Conservation (phyloP, 331 rosid species). For the Saraca asoca region DNA sequence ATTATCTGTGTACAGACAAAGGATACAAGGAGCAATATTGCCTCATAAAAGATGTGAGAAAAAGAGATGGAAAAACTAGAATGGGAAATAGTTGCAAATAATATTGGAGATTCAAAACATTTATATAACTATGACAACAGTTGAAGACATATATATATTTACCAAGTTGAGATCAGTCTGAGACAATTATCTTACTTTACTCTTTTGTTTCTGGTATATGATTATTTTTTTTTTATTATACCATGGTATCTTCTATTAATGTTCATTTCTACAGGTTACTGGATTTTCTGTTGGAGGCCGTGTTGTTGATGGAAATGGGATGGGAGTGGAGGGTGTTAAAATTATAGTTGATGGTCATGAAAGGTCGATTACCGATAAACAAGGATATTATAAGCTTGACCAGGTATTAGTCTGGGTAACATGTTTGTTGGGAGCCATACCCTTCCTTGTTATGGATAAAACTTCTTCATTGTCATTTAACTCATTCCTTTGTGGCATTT, state of each 20-base stretch:
- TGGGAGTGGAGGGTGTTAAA: slow-evolving; percentile 89
- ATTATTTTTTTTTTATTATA: slow-evolving; percentile 25
- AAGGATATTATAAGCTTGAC: slow-evolving; percentile 96
- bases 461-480: slow-evolving; percentile 13
- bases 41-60: not conserved
- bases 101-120: slow-evolving; percentile 25
- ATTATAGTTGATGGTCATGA: slow-evolving; percentile 90
- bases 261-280: slow-evolving; percentile 69
- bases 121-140: not conserved
- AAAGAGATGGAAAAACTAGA: not conserved
- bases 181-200: not conserved
- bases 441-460: slow-evolving; percentile 7
- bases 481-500: slow-evolving; percentile 9
- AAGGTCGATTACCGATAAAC: slow-evolving; percentile 78
- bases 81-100: slow-evolving; percentile 4
- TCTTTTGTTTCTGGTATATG: slow-evolving; percentile 20
- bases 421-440: slow-evolving; percentile 11
- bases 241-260: slow-evolving; percentile 23
- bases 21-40: not conserved
- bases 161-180: slow-evolving; percentile 8
- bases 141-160: slow-evolving; percentile 14
- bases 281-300: slow-evolving; percentile 99
- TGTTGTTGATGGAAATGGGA: slow-evolving; percentile 79
- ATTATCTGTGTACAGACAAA: not conserved
- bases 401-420: slow-evolving; percentile 59